Evolutionary conservation across 164 flowering plant genomes (phyloP).

Genomic region (Akebia trifoliata): DNA sequence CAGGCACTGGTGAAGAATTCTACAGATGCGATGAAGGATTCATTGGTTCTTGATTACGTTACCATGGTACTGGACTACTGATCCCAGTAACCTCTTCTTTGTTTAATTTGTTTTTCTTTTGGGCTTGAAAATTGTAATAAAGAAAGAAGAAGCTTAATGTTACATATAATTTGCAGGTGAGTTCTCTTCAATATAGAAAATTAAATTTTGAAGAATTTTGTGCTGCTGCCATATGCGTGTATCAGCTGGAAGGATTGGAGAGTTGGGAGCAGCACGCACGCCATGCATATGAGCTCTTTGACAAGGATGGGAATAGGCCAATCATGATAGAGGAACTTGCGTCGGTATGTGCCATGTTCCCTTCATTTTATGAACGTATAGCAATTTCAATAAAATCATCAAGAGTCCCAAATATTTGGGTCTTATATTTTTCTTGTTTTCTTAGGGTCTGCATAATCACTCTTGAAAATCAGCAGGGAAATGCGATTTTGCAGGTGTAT

Average conservation of each 20-base stretch:
- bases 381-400: not conserved
- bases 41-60: conserved; percentile 64
- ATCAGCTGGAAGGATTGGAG: conserved; percentile 82
- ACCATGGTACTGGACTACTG: conserved; percentile 42
- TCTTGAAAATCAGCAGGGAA: too few relatives aligned
- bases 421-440: not conserved
- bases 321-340: conserved; percentile 94
- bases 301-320: conserved; percentile 88
- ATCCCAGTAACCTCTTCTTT: not conserved
- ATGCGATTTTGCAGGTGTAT: too few relatives aligned
- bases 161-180: conserved; percentile 40
- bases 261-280: conserved; percentile 95
- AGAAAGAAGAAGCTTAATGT: not conserved
- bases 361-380: conserved; percentile 1
- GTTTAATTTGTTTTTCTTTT: not conserved
- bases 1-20: conserved; percentile 62
- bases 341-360: conserved; percentile 43
- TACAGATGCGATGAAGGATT: conserved; percentile 88
- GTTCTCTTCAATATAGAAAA: conserved; percentile 68
- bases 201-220: conserved; percentile 91
- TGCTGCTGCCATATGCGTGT: conserved; percentile 78
- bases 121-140: not conserved
- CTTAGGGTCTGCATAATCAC: too few relatives aligned
- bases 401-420: not conserved
- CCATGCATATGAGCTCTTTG: conserved; percentile 81